Base-by-base conservation (phyloP, 192 early-diverging fungal genomes). In the Geranomyces variabilis region DNA sequence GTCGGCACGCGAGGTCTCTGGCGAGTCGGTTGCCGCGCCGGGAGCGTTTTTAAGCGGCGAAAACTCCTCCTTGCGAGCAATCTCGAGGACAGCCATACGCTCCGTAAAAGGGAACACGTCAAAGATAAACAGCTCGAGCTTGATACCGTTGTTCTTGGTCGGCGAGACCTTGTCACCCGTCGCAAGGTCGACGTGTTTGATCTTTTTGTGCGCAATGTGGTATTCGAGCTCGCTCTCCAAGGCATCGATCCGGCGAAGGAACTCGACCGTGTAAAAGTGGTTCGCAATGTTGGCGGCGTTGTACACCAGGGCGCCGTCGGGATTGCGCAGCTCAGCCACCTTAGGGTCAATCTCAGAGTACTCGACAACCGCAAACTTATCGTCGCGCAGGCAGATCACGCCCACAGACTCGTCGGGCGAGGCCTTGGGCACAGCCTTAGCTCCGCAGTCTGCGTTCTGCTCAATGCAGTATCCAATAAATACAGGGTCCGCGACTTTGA, bases 111-210 rank as follows among this genome's bases (percentile, higher is more conserved):
- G 96, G 80, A 99, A 94, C 13, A 99, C 96, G 79, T 99, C 97
- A 90, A 99, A 99, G 48, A 99, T 96, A 81, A 99, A 99, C 73
- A 95, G 87, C 84, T 99, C 97, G 15, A 99, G 87, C 83, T 99
- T 99, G 88, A 99, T 95, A 55, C 96, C 97, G 73, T 96, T 98
- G 77, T 90, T 88, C 69, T 88, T 88, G 47, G 81, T 86, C 24
- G 97, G 97, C 0, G 77, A 70, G 48, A 92, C 72, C 29, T 78
- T 65, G 67, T 88, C 85, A 48, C 94, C 95, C 9, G 91, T 86
- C 34, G 81, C 79, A n/a, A 88, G 62, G 69, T 97, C 92, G 28
- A 94, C 77, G 76, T 90, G 86, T 82, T 93, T 94, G 84, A 99
- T 97, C 90, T 99, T 99, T 86, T 99, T 99, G 77, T 89, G 86